phyloP scores from a whole-genome alignment of 768 basidiomycete genomes.

The Cantharellus anzutake region DNA sequence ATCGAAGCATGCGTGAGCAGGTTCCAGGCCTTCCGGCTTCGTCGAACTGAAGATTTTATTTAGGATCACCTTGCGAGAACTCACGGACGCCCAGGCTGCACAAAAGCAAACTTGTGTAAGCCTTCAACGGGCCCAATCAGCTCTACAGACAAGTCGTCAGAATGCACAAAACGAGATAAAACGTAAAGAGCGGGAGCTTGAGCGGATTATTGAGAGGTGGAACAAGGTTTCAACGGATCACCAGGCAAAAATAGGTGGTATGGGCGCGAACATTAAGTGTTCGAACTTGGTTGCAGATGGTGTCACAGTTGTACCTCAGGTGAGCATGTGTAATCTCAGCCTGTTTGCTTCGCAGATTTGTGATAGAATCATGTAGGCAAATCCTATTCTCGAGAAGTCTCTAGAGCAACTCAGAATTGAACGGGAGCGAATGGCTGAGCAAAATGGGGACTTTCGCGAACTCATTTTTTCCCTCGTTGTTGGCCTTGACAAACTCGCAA shows the following conservation, averaged over 20 bases:
- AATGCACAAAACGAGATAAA: conserved; percentile 54
- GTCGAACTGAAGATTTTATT: neutral
- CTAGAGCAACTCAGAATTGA: conserved; percentile 57
- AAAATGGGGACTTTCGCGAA: conserved; percentile 42
- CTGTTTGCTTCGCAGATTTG: neutral
- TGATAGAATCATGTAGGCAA: conserved; percentile 17
- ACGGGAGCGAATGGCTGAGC: conserved; percentile 37
- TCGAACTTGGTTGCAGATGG: conserved; percentile 11
- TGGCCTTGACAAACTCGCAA: conserved; percentile 28
- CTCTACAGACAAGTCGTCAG: conserved; percentile 47
- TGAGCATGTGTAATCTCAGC: conserved; percentile 1
- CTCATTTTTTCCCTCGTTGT: conserved; percentile 45
- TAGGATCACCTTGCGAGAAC: neutral
- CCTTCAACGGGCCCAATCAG: conserved; percentile 49
- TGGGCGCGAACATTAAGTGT: conserved; percentile 31
- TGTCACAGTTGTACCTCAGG: neutral
- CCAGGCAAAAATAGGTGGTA: conserved; percentile 38
- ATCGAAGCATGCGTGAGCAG: conserved; percentile 46
- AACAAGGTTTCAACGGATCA: conserved; percentile 41
- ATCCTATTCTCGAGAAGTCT: conserved; percentile 41
- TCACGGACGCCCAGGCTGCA: conserved; percentile 24
- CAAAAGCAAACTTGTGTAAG: conserved; percentile 56
- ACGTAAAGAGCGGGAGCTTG: conserved; percentile 41
- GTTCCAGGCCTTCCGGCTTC: neutral
- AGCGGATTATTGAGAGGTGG: neutral